Evolutionary conservation across 805 yeast genomes (phyloP), one percentile per base, ranked within the genome.

Genomic region (Starmerella gropengiesseri): DNA sequence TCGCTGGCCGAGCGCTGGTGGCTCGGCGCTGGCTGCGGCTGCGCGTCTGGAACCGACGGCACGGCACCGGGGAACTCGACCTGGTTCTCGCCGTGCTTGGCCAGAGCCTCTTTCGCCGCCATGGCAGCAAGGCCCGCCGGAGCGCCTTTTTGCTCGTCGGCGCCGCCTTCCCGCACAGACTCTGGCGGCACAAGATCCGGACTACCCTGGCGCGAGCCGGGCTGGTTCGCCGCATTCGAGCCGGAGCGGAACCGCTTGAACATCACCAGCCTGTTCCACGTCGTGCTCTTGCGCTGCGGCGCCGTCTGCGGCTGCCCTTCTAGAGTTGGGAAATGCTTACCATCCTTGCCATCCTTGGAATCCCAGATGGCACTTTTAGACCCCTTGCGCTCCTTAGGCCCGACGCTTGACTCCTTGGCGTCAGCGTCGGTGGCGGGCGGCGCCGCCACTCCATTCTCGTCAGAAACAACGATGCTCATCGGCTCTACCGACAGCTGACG

Each of bases 231-330:
- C 3, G 36, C 6, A 18, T 35, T 33, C 11, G 52, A 48, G 16
- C 52, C 52, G 4, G 52, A 30, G 8, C 52, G 25, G 36, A 49
- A 49, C 20, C 52, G 19, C 29, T 47, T 46, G 41, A 49, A 44
- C 20, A 47, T 22, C 3, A 45, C 23, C 4, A 49, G 31, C 11
- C 45, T 29, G 34, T 43, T 46, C 52, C 52, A 47, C 5, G 43
- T 46, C 7, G 37, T 39, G 23, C 37, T 27, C 21, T 31, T 31
- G 20, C 38, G 49, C 29, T 35, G 29, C 11, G 22, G 9, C 21
- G 32, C 35, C 5, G 29, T 7, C 20, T 32, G 36, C 6, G 37
- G 17, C 20, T n/a, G 30, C 30, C 16, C 9, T 7, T 28, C 33
- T 18, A 28, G 23, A 3, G 19, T 7, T 4, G 40, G 31, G 12